A percentile compares a stretch with the other conserved stretches of the same genome.
Conservation (phyloP, 1,284 basidiomycete genomes). For the Trichosporon sp. region DNA sequence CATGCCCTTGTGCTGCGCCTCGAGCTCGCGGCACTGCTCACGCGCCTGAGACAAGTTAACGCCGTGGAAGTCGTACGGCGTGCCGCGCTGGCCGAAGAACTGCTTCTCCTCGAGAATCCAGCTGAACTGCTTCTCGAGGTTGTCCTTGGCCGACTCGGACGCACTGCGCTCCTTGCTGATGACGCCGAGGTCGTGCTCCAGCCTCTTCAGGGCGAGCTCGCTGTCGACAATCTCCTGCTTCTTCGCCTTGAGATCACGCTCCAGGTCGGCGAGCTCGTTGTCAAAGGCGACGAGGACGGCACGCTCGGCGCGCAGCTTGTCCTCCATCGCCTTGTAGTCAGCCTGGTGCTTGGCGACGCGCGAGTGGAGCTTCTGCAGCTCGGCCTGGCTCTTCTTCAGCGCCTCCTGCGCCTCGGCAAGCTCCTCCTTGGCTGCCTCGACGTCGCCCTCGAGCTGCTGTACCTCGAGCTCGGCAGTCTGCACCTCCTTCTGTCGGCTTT, state of each 20-base stretch:
- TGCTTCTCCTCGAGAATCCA: conserved; percentile 88
- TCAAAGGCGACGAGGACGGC: conserved; percentile 86
- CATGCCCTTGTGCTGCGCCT: conserved; percentile 79
- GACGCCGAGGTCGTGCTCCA: conserved; percentile 62
- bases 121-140: conserved; percentile 76
- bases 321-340: conserved; percentile 67
- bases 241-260: conserved; percentile 77
- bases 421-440: conserved; percentile 65
- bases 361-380: conserved; percentile 56
- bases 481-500: conserved; percentile 82
- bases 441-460: conserved; percentile 82
- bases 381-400: conserved; percentile 62
- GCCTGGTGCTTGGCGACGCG: conserved; percentile 69
- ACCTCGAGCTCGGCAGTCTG: conserved; percentile 85
- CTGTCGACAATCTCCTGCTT: conserved; percentile 72
- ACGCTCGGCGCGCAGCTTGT: conserved; percentile 76
- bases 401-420: conserved; percentile 66
- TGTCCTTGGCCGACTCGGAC: conserved; percentile 62
- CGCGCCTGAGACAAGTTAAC: conserved; percentile 69
- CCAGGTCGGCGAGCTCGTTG: conserved; percentile 79
- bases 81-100: conserved; percentile 80
- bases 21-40: conserved; percentile 73
- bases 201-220: conserved; percentile 69
- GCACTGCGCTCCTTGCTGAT: conserved; percentile 60
- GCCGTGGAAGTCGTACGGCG: conserved; percentile 80